Evolutionary conservation across 306 rosid species (phyloP).

Genomic region (Cicer pinnatifidum): DNA sequence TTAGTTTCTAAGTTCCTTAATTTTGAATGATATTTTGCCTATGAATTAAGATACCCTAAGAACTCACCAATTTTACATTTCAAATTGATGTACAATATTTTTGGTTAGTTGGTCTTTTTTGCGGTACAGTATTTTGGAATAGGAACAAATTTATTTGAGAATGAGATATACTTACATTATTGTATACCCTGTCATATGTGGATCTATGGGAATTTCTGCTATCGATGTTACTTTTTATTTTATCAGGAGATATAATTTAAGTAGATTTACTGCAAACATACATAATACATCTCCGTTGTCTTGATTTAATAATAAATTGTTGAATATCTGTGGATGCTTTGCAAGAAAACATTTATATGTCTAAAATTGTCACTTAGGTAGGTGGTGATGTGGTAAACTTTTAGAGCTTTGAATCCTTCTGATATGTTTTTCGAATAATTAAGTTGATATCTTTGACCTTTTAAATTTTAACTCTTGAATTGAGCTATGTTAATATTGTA

Average conservation of each 20-base stretch:
- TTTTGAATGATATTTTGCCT: slow-evolving; percentile 2
- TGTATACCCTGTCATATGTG: not conserved
- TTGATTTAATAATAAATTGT: not conserved
- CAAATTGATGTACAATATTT: slow-evolving; percentile 9
- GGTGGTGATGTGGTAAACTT: slow-evolving; percentile 7
- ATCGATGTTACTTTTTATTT: not conserved
- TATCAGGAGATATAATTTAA: not conserved
- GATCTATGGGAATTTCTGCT: slow-evolving; percentile 32
- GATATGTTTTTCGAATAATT: not conserved
- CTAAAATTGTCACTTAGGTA: not conserved
- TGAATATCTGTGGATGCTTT: slow-evolving; percentile 9
- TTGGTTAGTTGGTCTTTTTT: not conserved
- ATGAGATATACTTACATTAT: not conserved
- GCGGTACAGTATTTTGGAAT: slow-evolving; percentile 7
- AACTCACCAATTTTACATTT: not conserved
- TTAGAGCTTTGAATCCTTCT: slow-evolving; percentile 8
- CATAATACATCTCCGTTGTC: not conserved
- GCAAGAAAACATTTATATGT: not conserved
- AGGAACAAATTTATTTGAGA: not conserved
- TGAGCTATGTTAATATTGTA: slow-evolving; percentile 20
- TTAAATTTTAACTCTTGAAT: slow-evolving; percentile 14
- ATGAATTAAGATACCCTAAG: not conserved
- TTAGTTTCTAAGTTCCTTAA: slow-evolving; percentile 10
- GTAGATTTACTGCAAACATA: slow-evolving; percentile 14
- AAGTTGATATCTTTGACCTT: not conserved